phyloP scores from a whole-genome alignment of 2,329 filamentous ascomycete species.

The Blastomyces parvus region DNA sequence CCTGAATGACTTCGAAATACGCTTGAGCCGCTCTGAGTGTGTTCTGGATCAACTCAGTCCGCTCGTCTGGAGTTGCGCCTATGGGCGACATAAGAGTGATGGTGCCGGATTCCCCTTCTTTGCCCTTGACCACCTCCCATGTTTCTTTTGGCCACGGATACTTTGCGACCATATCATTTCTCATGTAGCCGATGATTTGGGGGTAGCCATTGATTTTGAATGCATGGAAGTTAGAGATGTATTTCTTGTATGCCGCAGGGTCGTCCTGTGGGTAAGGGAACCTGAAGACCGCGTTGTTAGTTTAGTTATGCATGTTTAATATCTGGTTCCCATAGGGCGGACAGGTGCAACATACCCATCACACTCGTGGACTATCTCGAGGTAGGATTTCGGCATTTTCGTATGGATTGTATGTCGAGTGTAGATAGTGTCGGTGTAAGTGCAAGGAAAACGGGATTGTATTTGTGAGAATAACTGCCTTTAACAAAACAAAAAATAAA shows the following conservation, averaged over 20 bases:
- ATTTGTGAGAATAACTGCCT: background rate
- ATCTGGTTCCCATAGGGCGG: background rate
- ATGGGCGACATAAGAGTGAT: constrained; percentile 51
- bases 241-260: constrained; percentile 46
- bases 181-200: constrained; percentile 53
- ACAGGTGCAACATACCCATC: constrained; percentile 41
- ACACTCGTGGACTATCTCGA: constrained; percentile 47
- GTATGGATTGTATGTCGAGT: background rate
- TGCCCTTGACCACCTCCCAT: constrained; percentile 50
- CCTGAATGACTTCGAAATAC: constrained; percentile 64
- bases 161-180: constrained; percentile 37
- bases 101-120: constrained; percentile 38
- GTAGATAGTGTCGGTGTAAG: background rate
- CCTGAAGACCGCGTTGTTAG: constrained; percentile 35
- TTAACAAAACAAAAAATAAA: background rate
- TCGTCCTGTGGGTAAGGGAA: constrained; percentile 66
- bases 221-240: constrained; percentile 48
- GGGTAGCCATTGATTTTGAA: constrained; percentile 60
- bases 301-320: background rate
- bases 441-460: background rate
- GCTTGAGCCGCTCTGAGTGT: constrained; percentile 61
- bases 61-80: constrained; percentile 50
- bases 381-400: constrained; percentile 13
- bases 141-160: constrained; percentile 44
- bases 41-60: constrained; percentile 48